Evolutionary conservation across 192 early-diverging fungal genomes (phyloP), one percentile per base, ranked within the genome.

Genomic region (Jimgerdemannia flammicorona): DNA sequence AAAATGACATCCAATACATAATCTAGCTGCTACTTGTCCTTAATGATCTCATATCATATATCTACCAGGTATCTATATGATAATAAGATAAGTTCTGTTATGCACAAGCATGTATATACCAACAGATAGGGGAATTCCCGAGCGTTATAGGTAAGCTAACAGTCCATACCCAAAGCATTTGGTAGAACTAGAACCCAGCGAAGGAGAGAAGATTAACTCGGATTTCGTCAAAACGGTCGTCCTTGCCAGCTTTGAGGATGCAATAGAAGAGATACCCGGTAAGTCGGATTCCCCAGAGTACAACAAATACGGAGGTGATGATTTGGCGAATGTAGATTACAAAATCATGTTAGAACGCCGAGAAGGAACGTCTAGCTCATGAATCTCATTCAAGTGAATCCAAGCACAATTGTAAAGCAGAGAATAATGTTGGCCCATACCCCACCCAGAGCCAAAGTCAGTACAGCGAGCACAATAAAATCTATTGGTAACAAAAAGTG

Each of bases 101-200:
- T n/a, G n/a, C n/a, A n/a, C n/a, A n/a, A n/a, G n/a, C n/a, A n/a
- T n/a, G n/a, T n/a, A n/a, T n/a, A n/a, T n/a, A n/a, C n/a, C n/a
- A n/a, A n/a, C n/a, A n/a, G n/a, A n/a, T n/a, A n/a, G n/a, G n/a
- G n/a, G n/a, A n/a, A n/a, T n/a, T n/a, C n/a, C n/a, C n/a, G n/a
- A 77, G 71, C 20, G n/a, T 77, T 11, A 72, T 4, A 6, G 75
- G 72, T 65, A 77, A 77, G 42, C 19, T 64, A 19, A 75, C 43
- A 10, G 40, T 74, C 75, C 70, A 77, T 7, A 77, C 73, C 75
- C 75, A 77, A 3, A 74, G 41, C 49, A 77, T 77, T 74, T 74
- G 72, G 4, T 67, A 41, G 14, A 77, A 40, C 77, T 14, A 77
- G 49, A 77, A 77, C 10, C 10, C 20, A 4, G 71, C 70, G 4